Evolutionary conservation across 805 yeast genomes (phyloP), one percentile per base, ranked within the genome.

Genomic region (Saturnispora ahearnii): DNA sequence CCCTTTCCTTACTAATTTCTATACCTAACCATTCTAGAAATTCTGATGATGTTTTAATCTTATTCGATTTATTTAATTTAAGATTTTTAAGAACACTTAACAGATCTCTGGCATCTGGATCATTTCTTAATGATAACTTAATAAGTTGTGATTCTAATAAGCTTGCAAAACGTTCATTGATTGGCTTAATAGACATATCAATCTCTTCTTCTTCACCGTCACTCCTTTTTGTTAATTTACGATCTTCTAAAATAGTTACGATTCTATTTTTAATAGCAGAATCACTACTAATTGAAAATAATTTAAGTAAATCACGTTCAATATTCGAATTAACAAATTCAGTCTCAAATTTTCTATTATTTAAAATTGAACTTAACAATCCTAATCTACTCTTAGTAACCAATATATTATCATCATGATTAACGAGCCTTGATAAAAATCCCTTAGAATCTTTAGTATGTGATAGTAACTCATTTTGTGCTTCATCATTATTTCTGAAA

Each of bases 401-500:
- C 52, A 49, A 11, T 3, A 36, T 41, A 21, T 41, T 37, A 7
- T 32, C 43, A 8, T 43, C 47, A 3, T 57, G 51, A 9, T 41
- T 48, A 0, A 57, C 48, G 4, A 55, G 42, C 57, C 59, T 48
- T 11, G 13, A 12, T n/a, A 61, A 32, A 37, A 59, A 57, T 13
- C 57, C 56, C 15, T 45, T 45, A 1, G 57, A 55, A 12, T 59
- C 51, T 8, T 50, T 42, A 22, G 63, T 45, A 42, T 59, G 57
- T 2, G 47, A 21, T 4, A 49, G 7, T 22, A 64, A 55, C 3
- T 42, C 45, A 7, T 50, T 41, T 42, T 59, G 61, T 0, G 68
- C 66, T 3, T 55, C 76, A 2, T 79, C 80, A 60, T 89, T 89
- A 62, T 88, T 88, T 57, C 96, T 73, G 42, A 88, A 63, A 4